A percentile compares a stretch with the other conserved stretches of the same genome.
Evolutionary conservation across 169 alveolate species (phyloP).

Genomic region (Cardiosporidium cionae): DNA sequence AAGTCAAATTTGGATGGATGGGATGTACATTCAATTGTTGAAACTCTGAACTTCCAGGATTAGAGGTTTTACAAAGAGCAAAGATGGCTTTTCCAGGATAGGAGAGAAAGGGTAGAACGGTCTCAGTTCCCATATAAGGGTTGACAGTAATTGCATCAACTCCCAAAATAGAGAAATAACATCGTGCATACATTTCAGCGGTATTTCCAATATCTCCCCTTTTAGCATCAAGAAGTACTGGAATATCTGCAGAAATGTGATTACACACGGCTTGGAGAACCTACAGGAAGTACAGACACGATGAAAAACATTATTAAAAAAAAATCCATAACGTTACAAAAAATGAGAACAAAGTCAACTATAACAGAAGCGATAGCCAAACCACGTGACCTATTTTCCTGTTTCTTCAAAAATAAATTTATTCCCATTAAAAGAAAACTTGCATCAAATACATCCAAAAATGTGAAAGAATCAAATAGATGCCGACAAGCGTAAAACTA

Average conservation of each 20-base stretch:
- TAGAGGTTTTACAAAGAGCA: constrained; percentile 46
- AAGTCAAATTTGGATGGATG: too few relatives aligned
- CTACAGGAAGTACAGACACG: not conserved
- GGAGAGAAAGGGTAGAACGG: constrained; percentile 38
- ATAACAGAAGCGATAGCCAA: not conserved
- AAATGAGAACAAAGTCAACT: too few relatives aligned
- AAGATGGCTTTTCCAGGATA: constrained; percentile 34
- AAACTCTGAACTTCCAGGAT: too few relatives aligned
- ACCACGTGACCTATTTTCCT: not conserved
- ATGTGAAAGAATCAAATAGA: too few relatives aligned
- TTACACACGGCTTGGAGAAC: constrained; percentile 31
- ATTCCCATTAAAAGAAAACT: not conserved
- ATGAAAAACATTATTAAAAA: not conserved
- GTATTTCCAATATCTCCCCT: constrained; percentile 48
- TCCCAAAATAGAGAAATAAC: constrained; percentile 17
- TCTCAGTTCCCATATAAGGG: constrained; percentile 47
- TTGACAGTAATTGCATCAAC: constrained; percentile 40
- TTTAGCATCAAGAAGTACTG: constrained; percentile 43
- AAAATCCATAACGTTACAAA: not conserved
- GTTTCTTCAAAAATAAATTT: not conserved
- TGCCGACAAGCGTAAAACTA: too few relatives aligned
- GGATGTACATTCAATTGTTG: too few relatives aligned
- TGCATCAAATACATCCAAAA: not conserved
- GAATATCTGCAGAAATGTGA: constrained; percentile 38
- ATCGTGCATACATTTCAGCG: constrained; percentile 33